A percentile compares a stretch with the other conserved stretches of the same genome.
phyloP scores from a whole-genome alignment of 2,329 filamentous ascomycete genomes.

The Chrysosporium keratinophilum region DNA sequence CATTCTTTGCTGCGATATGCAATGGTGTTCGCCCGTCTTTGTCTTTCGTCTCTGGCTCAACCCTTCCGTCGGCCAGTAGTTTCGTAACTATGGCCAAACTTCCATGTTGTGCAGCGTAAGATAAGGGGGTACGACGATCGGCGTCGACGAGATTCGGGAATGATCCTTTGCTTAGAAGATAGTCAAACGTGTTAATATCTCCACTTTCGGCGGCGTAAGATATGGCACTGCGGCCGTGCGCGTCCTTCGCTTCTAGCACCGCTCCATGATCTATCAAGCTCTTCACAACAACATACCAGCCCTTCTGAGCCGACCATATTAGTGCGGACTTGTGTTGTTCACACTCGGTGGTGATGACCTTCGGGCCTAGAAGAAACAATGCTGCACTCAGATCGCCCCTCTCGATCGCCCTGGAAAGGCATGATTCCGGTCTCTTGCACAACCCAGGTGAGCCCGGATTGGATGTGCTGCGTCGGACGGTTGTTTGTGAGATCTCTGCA shows the following conservation, averaged over 20 bases:
- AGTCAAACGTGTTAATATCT: conserved; percentile 11
- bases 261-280: conserved; percentile 12
- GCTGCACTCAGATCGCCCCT: conserved; percentile 1
- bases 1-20: conserved; percentile 3
- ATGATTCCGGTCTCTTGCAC: neutral
- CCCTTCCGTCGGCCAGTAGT: conserved; percentile 11
- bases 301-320: conserved; percentile 6
- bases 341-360: neutral
- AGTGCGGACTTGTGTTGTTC: conserved; percentile 5
- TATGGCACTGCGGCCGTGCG: conserved; percentile 1
- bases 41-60: conserved; percentile 4
- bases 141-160: conserved; percentile 2
- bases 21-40: conserved; percentile 2
- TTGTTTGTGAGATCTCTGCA: no score
- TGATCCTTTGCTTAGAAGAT: conserved; percentile 3
- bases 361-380: neutral
- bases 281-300: conserved; percentile 13
- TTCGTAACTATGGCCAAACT: conserved; percentile 5
- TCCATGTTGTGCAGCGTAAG: conserved; percentile 11
- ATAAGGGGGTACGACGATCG: conserved; percentile 8
- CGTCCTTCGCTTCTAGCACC: conserved; percentile 8
- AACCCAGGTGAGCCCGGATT: neutral
- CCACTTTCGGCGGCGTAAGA: conserved; percentile 8
- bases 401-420: conserved; percentile 3
- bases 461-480: no score